phyloP scores from a whole-genome alignment of 306 rosid genomes.

The Vicia sativa region DNA sequence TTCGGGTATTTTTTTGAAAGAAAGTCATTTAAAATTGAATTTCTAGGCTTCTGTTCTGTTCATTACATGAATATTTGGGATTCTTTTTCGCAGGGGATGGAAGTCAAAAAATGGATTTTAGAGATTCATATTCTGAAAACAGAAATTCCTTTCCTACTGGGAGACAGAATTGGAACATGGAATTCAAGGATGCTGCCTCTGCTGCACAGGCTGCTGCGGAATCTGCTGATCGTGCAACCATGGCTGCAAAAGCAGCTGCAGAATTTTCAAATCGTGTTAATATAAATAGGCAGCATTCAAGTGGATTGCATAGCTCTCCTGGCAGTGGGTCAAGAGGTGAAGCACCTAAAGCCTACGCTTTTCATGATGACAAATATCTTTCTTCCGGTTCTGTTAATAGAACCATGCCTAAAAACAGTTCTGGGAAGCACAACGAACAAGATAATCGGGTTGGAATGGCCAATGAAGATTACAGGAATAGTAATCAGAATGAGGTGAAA shows the following conservation, averaged over 20 bases:
- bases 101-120: conserved; percentile 43
- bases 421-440: conserved; percentile 45
- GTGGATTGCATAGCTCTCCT: conserved; percentile 48
- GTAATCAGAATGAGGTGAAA: conserved; percentile 41
- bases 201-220: conserved; percentile 99
- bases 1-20: conserved; percentile 50
- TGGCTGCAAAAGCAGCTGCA: conserved; percentile 99
- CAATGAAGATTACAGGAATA: conserved; percentile 41
- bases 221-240: conserved; percentile 88
- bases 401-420: conserved; percentile 39
- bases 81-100: conserved; percentile 49
- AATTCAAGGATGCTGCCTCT: conserved; percentile 90
- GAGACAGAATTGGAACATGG: conserved; percentile 66
- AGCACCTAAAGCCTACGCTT: conserved; percentile 43
- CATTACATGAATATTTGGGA: conserved; percentile 33
- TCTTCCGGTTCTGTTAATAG: conserved; percentile 43
- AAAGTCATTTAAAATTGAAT: not conserved
- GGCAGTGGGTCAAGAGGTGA: conserved; percentile 42
- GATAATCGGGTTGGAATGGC: conserved; percentile 41
- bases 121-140: conserved; percentile 52
- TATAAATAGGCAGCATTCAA: conserved; percentile 54
- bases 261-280: conserved; percentile 73
- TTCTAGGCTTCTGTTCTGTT: conserved; percentile 23
- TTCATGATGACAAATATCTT: conserved; percentile 42
- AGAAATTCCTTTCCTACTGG: conserved; percentile 43